Evolutionary conservation across 1,284 basidiomycete genomes (phyloP).

Genomic region (Sanghuangporus sanghuang): DNA sequence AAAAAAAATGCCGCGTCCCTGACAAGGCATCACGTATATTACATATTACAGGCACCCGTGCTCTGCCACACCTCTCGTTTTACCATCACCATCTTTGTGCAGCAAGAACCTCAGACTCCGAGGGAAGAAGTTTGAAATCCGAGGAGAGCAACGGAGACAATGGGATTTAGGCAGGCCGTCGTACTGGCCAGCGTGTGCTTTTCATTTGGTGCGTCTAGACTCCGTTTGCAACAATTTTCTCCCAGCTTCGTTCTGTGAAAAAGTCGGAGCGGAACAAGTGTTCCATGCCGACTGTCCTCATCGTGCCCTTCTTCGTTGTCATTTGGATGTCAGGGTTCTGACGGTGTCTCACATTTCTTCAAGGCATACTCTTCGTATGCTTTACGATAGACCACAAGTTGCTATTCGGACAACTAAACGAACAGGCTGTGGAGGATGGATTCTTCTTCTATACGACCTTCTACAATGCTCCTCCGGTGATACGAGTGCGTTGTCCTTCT

Average conservation of each 20-base stretch:
- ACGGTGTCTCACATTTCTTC: background rate
- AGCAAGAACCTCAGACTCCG: background rate
- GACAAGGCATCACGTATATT: background rate
- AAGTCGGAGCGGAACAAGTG: background rate
- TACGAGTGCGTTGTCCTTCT: slow-evolving; percentile 56
- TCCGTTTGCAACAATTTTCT: background rate
- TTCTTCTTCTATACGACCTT: slow-evolving; percentile 87
- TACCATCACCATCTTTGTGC: background rate
- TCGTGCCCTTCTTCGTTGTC: background rate
- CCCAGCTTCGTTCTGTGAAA: background rate
- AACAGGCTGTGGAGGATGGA: slow-evolving; percentile 65
- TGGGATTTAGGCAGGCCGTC: slow-evolving; percentile 84
- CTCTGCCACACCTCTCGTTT: background rate
- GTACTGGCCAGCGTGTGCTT: slow-evolving; percentile 81
- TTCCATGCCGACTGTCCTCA: background rate
- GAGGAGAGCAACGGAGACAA: slow-evolving; percentile 26
- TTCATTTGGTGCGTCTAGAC: slow-evolving; percentile 47
- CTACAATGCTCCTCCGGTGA: slow-evolving; percentile 84
- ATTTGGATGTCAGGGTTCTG: slow-evolving; percentile 6
- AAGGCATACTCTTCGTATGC: slow-evolving; percentile 85
- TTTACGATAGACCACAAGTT: slow-evolving; percentile 83
- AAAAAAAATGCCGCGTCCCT: background rate
- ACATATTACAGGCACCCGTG: background rate
- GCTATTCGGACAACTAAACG: slow-evolving; percentile 61
- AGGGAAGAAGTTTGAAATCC: background rate